These are phyloP conservation scores for Dactylellina sp. DNA, from an alignment of 2,329 filamentous ascomycete species.

Conservation along the genomic window DNA sequence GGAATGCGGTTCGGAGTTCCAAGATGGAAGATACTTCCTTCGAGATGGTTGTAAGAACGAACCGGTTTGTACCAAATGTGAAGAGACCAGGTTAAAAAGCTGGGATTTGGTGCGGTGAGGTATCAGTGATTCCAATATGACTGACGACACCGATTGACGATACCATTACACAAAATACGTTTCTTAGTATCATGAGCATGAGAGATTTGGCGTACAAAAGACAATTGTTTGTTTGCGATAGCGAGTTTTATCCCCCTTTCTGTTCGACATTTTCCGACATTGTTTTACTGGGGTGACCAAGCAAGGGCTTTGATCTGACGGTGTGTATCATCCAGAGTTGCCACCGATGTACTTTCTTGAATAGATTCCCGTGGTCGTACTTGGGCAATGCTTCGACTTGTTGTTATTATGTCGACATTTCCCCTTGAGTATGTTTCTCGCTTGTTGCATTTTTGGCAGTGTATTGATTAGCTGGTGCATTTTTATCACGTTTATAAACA, in stretches of 20 bases:
- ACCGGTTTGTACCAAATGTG: constrained; percentile 55
- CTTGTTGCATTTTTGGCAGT: neutral
- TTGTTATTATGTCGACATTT: too few species aligned
- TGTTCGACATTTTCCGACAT: too few species aligned
- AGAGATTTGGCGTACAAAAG: constrained; percentile 50
- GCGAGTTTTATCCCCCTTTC: constrained; percentile 5
- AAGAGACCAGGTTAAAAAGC: constrained; percentile 50
- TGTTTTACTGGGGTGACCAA: neutral
- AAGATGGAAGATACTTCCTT: constrained; percentile 60
- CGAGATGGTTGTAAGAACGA: constrained; percentile 56
- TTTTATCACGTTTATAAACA: too few species aligned
- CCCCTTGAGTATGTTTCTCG: neutral
- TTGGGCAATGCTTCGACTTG: constrained; percentile 14
- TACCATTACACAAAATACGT: too few species aligned
- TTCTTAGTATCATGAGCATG: constrained; percentile 51
- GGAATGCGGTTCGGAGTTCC: constrained; percentile 59
- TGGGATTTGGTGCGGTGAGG: constrained; percentile 53
- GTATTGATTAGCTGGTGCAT: too few species aligned
- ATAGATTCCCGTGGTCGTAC: neutral
- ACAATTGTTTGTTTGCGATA: constrained; percentile 6
- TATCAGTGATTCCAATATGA: too few species aligned
- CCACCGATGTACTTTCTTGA: constrained; percentile 12
- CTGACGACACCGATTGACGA: too few species aligned
- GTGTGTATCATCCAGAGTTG: constrained; percentile 25
- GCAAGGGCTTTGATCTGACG: neutral